Conservation (phyloP, 2,329 filamentous ascomycete genomes). For the Colletotrichum tabaci region DNA sequence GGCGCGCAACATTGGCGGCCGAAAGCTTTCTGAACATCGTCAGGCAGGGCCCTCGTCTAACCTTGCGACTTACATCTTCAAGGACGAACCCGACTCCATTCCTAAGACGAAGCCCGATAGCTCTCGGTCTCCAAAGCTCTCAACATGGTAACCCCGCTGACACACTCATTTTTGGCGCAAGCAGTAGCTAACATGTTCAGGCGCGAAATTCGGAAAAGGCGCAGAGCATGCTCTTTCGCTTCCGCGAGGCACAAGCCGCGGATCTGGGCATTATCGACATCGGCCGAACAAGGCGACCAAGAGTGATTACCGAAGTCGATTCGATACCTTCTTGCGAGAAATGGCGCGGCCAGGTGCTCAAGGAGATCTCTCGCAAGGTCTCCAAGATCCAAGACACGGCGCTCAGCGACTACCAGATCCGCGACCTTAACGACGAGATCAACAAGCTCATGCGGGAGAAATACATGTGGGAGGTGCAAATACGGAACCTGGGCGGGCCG, state of each 20-base stretch:
- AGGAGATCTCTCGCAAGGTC: slow-evolving; percentile 97
- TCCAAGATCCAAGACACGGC: slow-evolving; percentile 93
- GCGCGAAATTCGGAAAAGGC: slow-evolving; percentile 98
- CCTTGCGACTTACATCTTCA: slow-evolving; percentile 23
- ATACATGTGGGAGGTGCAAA: slow-evolving; percentile 98
- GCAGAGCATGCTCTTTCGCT: slow-evolving; percentile 99
- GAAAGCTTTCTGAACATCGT: slow-evolving; percentile 31
- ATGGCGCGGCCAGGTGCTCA: slow-evolving; percentile 97
- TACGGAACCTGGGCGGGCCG: slow-evolving; percentile 93
- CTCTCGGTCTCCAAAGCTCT: slow-evolving; percentile 14
- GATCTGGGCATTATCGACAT: slow-evolving; percentile 97
- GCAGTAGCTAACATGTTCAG: slow-evolving; percentile 59
- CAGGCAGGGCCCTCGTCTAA: background rate
- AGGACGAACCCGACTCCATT: background rate
- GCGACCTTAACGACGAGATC: slow-evolving; percentile 98
- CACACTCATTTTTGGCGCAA: fast-evolving
- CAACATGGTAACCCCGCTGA: slow-evolving; percentile 21
- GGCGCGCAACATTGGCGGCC: slow-evolving; percentile 22
- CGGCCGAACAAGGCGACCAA: slow-evolving; percentile 89
- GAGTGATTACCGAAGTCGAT: slow-evolving; percentile 88
- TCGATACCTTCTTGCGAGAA: slow-evolving; percentile 92
- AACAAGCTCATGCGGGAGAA: slow-evolving; percentile 99
- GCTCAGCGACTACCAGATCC: slow-evolving; percentile 96
- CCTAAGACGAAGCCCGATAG: slow-evolving; percentile 15
- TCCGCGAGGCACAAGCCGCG: slow-evolving; percentile 96